Base-by-base conservation (phyloP, 2,329 filamentous ascomycete genomes). In the Pezicula neosporulosa region DNA sequence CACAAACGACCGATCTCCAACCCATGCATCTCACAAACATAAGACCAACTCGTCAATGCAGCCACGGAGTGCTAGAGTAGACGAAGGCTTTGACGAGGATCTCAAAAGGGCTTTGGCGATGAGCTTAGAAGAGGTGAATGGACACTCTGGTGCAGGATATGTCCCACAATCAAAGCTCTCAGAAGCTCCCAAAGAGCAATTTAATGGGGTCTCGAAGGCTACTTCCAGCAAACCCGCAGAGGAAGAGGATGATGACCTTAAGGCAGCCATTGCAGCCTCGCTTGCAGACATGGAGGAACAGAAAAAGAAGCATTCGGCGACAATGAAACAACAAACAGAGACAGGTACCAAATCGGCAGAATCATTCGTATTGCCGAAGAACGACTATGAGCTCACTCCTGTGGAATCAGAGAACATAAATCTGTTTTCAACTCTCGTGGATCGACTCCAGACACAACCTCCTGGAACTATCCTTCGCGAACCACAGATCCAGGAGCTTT, bases 321-420 rank as follows among this genome's bases (percentile, higher is more conserved):
- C 84, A 2, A 78, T 97, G 61, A 95, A 94, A 67, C 84, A 90
- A 64, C 90, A 94, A 55, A 81, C 87, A 1, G 78, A 81, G 0
- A 77, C 74, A 1, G 72, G 75, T 24, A 70, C 74, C 15, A 68
- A 74, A 3, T 68, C 77, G 10, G 67, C 77, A 21, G 73, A 80
- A n/a, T 74, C 76, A 41, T 83, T 80, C 57, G 68, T 76, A 4
- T 72, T 88, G 41, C 87, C 89, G 1, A 96, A 93, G 73, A 95
- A 92, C 62, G 90, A 97, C 61, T 96, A 97, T 66, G 94, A 99
- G 71, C 78, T 99, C 48, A 95, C 90, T 0, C 86, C 90, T 0
- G 88, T 96, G 0, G 94, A 99, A 70, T 91, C 92, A 0, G 94
- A 99, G 69, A 97, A 97, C 61, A 99, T 99, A 68, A 96, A 96